Percentiles rank a stretch among this genome's conserved stretches.
These are phyloP conservation scores for Diaporthe caulivora DNA, from an alignment of 2,329 filamentous ascomycete genomes.

Conservation along the genomic window DNA sequence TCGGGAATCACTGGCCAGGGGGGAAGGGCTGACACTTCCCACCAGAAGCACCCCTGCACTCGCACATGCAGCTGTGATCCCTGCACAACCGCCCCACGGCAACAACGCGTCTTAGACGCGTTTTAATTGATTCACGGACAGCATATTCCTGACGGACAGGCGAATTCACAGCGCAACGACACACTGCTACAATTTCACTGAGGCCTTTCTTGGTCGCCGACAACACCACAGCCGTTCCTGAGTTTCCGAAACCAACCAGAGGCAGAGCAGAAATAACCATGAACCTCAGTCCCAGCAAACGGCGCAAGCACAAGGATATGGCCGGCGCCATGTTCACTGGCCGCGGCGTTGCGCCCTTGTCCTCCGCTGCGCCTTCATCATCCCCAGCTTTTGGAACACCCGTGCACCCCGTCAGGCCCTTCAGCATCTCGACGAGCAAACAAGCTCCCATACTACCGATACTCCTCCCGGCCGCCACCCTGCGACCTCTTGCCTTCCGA, in stretches of 20 bases:
- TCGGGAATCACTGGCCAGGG: neutral
- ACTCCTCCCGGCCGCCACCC: conserved; percentile 85
- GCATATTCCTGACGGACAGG: conserved; percentile 6
- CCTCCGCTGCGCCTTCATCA: conserved; percentile 82
- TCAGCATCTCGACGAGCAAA: conserved; percentile 63
- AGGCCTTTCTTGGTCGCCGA: neutral
- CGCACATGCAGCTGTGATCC: conserved; percentile 21
- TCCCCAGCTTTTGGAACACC: conserved; percentile 93
- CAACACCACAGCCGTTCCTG: neutral
- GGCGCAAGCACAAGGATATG: conserved; percentile 42
- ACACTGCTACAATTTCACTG: neutral
- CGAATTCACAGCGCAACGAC: neutral
- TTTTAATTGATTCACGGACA: conserved; percentile 18
- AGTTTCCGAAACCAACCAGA: conserved; percentile 39
- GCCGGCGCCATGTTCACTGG: conserved; percentile 40
- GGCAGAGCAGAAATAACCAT: neutral
- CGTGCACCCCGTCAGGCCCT: conserved; percentile 79
- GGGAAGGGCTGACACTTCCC: neutral
- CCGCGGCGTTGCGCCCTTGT: conserved; percentile 42
- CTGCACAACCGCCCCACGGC: conserved; percentile 13
- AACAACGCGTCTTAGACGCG: conserved; percentile 28
- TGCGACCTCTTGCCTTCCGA: conserved; percentile 91
- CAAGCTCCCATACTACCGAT: conserved; percentile 82
- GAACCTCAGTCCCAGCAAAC: conserved; percentile 43
- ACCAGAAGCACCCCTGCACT: neutral